Evolutionary conservation across 1,284 basidiomycete species (phyloP).

Genomic region (Flammula alnicola): DNA sequence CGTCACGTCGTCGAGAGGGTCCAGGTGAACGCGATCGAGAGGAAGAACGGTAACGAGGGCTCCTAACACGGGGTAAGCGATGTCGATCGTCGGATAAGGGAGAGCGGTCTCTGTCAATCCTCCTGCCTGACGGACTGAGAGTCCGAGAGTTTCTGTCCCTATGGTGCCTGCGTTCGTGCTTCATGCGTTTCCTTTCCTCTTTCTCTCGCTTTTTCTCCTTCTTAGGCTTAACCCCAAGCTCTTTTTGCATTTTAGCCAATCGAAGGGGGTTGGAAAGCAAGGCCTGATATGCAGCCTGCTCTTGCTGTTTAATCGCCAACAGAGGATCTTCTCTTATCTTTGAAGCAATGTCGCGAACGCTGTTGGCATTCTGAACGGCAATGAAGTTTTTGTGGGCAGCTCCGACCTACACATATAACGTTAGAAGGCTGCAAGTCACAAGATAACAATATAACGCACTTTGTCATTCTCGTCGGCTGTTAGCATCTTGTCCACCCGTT

Average conservation of each 20-base stretch:
- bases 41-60: constrained; percentile 20
- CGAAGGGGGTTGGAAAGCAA: constrained; percentile 92
- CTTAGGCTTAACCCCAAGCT: constrained; percentile 75
- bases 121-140: constrained; percentile 24
- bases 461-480: constrained; percentile 89
- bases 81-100: constrained; percentile 29
- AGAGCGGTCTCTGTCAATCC: constrained; percentile 23
- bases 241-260: constrained; percentile 80
- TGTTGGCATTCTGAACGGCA: constrained; percentile 93
- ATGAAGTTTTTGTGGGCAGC: constrained; percentile 90
- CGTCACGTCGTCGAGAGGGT: constrained; percentile 22
- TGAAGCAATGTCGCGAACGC: constrained; percentile 83
- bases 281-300: constrained; percentile 91
- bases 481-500: constrained; percentile 94
- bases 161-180: constrained; percentile 55
- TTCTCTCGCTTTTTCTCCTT: constrained; percentile 79
- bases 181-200: constrained; percentile 67
- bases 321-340: constrained; percentile 97
- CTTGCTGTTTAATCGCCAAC: constrained; percentile 96
- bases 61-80: constrained; percentile 14
- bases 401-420: constrained; percentile 55
- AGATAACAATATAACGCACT: constrained; percentile 48
- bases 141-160: constrained; percentile 27
- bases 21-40: constrained; percentile 29
- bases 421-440: constrained; percentile 1